Conservation (phyloP, 306 rosid genomes). For the Ormosia semicastrata region DNA sequence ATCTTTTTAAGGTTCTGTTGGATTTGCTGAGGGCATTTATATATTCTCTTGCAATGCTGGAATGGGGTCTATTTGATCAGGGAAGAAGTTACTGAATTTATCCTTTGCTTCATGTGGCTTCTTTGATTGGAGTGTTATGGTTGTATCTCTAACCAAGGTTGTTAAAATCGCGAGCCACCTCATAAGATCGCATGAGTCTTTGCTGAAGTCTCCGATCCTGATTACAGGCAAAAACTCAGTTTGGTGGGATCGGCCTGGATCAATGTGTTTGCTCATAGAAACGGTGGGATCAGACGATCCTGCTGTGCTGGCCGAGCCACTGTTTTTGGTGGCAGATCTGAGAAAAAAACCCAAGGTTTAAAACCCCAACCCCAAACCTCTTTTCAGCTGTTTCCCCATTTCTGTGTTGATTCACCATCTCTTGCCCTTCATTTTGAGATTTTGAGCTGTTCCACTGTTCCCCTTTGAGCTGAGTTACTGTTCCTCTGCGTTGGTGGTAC, state of each 20-base stretch:
- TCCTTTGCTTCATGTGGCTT: no score
- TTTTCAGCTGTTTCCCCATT: background rate
- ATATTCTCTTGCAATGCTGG: no score
- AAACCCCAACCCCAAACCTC: background rate
- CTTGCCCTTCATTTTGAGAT: background rate
- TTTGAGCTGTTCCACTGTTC: background rate
- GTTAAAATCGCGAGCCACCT: background rate
- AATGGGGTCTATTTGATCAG: no score
- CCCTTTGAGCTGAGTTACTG: no score
- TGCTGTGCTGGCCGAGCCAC: background rate
- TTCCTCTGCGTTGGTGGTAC: no score
- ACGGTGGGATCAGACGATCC: background rate
- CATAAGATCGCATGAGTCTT: background rate
- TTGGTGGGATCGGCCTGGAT: background rate
- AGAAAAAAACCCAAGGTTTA: background rate
- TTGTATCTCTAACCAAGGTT: no score
- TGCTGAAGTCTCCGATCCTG: background rate
- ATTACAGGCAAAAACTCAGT: background rate
- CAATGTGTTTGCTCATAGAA: background rate
- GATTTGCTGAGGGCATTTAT: no score
- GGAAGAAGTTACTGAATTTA: no score
- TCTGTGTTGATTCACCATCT: background rate
- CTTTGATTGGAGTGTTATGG: no score
- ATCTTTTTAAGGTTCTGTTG: no score
- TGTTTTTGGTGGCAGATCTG: background rate